A percentile compares a stretch with the other conserved stretches of the same genome.
Conservation (phyloP, 1,284 basidiomycete species). For the Tetrapyrgos nigripes region DNA sequence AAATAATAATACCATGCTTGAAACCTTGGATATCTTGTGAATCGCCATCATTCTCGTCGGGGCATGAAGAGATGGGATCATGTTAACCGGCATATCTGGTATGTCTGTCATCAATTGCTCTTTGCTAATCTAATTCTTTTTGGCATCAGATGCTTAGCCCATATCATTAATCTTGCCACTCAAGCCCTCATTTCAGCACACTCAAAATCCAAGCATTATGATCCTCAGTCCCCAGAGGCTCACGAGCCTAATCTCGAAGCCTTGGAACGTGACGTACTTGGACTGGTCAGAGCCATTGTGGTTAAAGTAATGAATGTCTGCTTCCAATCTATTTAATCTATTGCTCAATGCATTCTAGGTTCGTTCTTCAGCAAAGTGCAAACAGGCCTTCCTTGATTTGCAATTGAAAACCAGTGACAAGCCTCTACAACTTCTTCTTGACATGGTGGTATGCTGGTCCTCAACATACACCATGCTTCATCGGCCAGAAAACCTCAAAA, state of each 20-base stretch:
- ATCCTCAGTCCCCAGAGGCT: slow-evolving; percentile 25
- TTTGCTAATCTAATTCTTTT: background rate
- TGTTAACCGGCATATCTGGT: slow-evolving; percentile 28
- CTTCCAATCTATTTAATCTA: background rate
- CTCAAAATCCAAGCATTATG: slow-evolving; percentile 36
- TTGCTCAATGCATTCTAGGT: slow-evolving; percentile 26
- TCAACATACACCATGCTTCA: slow-evolving; percentile 46
- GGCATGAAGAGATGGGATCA: slow-evolving; percentile 3
- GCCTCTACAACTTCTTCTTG: slow-evolving; percentile 33
- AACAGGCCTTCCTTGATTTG: slow-evolving; percentile 32
- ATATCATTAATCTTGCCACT: slow-evolving; percentile 44
- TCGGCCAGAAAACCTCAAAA: slow-evolving; percentile 25
- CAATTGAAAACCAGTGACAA: slow-evolving; percentile 21
- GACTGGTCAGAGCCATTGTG: slow-evolving; percentile 22
- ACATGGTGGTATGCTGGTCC: slow-evolving; percentile 50
- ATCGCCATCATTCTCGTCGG: background rate
- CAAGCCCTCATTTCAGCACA: slow-evolving; percentile 38
- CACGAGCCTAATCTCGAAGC: slow-evolving; percentile 17
- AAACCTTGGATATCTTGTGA: slow-evolving; percentile 13
- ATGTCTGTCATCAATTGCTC: slow-evolving; percentile 7
- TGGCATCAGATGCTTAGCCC: slow-evolving; percentile 40
- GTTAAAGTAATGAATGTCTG: slow-evolving; percentile 24
- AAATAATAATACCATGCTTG: slow-evolving; percentile 41
- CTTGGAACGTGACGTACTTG: slow-evolving; percentile 11
- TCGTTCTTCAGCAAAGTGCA: slow-evolving; percentile 39